phyloP scores from a whole-genome alignment of 2,329 filamentous ascomycete genomes.

The Tolypocladium ovalisporum region DNA sequence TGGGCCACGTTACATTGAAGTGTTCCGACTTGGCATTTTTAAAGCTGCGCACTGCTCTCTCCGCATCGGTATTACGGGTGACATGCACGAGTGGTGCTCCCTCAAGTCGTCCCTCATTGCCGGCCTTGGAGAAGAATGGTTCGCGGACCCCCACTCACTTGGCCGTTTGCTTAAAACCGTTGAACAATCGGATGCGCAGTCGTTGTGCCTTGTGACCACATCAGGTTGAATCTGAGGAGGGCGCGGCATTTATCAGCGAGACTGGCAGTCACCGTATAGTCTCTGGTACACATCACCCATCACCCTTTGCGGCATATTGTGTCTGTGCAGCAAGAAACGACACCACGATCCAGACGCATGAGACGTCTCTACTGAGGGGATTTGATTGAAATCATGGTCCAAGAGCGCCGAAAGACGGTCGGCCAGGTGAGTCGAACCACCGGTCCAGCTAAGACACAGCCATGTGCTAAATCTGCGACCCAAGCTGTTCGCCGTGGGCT shows the following conservation, averaged over 20 bases:
- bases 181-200: no score
- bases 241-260: no score
- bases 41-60: neutral
- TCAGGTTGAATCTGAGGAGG: no score
- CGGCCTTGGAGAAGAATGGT: no score
- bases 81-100: no score
- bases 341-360: neutral
- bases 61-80: no score
- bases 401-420: constrained; percentile 1
- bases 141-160: neutral
- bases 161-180: no score
- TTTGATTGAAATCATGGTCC: neutral
- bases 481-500: constrained; percentile 15
- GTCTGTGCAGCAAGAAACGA: neutral
- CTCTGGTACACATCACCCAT: neutral
- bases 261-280: no score
- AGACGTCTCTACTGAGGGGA: neutral
- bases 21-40: neutral
- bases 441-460: no score
- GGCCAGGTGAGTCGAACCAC: neutral
- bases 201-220: no score
- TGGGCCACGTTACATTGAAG: neutral
- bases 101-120: no score
- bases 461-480: neutral
- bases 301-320: neutral